A percentile compares a stretch with the other conserved stretches of the same genome.
Evolutionary conservation across 352 stramenopile genomes (phyloP).

Genomic region (Phytophthora pseudosyringae): DNA sequence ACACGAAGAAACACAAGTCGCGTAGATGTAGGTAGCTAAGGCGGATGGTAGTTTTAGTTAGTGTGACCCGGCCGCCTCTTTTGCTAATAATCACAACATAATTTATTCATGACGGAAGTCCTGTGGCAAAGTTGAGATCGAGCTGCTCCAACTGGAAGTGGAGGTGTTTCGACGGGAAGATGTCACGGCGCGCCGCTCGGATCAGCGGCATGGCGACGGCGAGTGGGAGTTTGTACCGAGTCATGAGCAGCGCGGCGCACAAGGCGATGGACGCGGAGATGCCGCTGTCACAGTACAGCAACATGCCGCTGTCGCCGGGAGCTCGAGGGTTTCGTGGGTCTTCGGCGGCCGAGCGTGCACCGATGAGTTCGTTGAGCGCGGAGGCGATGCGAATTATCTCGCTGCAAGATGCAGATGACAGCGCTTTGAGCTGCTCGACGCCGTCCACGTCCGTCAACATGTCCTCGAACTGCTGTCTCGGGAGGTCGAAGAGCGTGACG

Average conservation of each 20-base stretch:
- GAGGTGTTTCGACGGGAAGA: constrained; percentile 17
- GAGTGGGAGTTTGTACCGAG: constrained; percentile 36
- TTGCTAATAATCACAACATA: constrained; percentile 44
- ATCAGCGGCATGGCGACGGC: constrained; percentile 25
- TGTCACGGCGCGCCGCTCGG: constrained; percentile 15
- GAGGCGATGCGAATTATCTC: constrained; percentile 7
- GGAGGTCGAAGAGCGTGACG: constrained; percentile 16
- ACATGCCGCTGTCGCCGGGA: constrained; percentile 11
- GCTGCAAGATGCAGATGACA: constrained; percentile 6
- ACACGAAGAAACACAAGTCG: constrained; percentile 13
- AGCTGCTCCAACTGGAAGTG: constrained; percentile 17
- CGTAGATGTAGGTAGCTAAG: constrained; percentile 11
- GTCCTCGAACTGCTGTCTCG: constrained; percentile 22
- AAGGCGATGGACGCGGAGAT: constrained; percentile 35
- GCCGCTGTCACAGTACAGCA: constrained; percentile 47
- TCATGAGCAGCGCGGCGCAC: constrained; percentile 46
- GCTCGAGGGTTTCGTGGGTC: background rate
- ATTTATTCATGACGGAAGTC: constrained; percentile 32
- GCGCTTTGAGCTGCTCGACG: constrained; percentile 8
- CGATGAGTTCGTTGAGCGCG: constrained; percentile 3
- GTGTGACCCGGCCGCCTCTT: constrained; percentile 16
- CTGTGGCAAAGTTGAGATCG: background rate
- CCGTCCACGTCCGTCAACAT: background rate
- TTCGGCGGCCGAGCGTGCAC: background rate
- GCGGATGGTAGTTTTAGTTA: constrained; percentile 7